A percentile compares a stretch with the other conserved stretches of the same genome.
phyloP scores from a whole-genome alignment of 2,329 filamentous ascomycete species.

The Pestalotiopsis sp. region DNA sequence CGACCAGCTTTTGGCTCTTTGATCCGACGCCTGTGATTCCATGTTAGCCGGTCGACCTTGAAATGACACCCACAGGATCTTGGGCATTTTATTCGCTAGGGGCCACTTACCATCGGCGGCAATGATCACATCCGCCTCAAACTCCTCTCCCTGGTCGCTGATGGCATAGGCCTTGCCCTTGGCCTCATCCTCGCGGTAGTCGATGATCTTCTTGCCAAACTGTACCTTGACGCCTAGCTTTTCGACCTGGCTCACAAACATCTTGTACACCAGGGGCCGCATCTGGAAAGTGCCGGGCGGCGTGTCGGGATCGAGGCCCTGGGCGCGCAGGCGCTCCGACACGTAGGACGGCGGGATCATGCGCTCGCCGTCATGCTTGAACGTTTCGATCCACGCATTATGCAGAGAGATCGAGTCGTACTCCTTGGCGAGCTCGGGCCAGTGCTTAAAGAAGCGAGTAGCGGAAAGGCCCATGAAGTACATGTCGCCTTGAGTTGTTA shows the following conservation, averaged over 20 bases:
- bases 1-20: slow-evolving; percentile 43
- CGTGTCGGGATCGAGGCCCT: slow-evolving; percentile 39
- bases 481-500: slow-evolving; percentile 49
- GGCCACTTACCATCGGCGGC: slow-evolving; percentile 40
- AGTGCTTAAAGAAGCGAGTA: slow-evolving; percentile 54
- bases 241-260: slow-evolving; percentile 51
- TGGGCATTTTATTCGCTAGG: neutral
- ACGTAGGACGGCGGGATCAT: slow-evolving; percentile 49
- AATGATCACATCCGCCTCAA: slow-evolving; percentile 46
- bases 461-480: slow-evolving; percentile 60
- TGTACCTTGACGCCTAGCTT: slow-evolving; percentile 46
- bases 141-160: slow-evolving; percentile 48
- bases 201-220: slow-evolving; percentile 45
- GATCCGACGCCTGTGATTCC: slow-evolving; percentile 37
- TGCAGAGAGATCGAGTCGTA: slow-evolving; percentile 52
- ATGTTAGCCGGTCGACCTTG: neutral
- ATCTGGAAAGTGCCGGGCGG: slow-evolving; percentile 57
- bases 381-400: slow-evolving; percentile 55
- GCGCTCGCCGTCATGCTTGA: slow-evolving; percentile 51
- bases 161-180: slow-evolving; percentile 43
- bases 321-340: slow-evolving; percentile 44
- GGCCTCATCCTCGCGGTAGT: slow-evolving; percentile 48
- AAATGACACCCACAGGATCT: neutral
- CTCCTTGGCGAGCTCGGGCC: slow-evolving; percentile 51
- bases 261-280: slow-evolving; percentile 54